These are phyloP conservation scores for Emergomyces orientalis DNA, from an alignment of 2,329 filamentous ascomycete genomes.

Conservation along the genomic window DNA sequence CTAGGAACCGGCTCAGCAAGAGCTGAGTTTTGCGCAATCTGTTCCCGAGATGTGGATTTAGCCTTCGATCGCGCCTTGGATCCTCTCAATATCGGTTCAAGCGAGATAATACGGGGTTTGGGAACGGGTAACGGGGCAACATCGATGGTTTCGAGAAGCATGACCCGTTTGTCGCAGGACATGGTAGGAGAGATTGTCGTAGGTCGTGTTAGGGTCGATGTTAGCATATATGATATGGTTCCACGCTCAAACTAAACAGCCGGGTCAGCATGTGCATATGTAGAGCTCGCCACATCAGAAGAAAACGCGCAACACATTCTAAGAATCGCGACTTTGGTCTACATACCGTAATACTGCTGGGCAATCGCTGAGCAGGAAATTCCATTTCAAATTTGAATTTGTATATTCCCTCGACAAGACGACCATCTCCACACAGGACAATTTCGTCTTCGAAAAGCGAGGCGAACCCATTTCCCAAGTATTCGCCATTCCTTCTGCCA, in stretches of 20 bases:
- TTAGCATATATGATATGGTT: slow-evolving; percentile 83
- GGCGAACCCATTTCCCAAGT: slow-evolving; percentile 56
- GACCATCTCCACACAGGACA: slow-evolving; percentile 55
- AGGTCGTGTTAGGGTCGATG: slow-evolving; percentile 79
- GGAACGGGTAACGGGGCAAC: slow-evolving; percentile 66
- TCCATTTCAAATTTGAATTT: slow-evolving; percentile 57
- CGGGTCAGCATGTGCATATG: slow-evolving; percentile 6
- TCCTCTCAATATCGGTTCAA: slow-evolving; percentile 74
- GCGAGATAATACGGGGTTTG: slow-evolving; percentile 70
- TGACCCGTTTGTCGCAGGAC: slow-evolving; percentile 71
- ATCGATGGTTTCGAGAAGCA: slow-evolving; percentile 73
- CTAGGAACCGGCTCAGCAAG: slow-evolving; percentile 20
- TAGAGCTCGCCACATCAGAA: background rate
- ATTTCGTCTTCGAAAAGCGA: slow-evolving; percentile 57
- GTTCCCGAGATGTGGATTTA: slow-evolving; percentile 34
- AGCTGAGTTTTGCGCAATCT: slow-evolving; percentile 33
- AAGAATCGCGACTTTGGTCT: slow-evolving; percentile 11
- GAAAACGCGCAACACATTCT: slow-evolving; percentile 8
- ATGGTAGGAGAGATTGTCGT: slow-evolving; percentile 73
- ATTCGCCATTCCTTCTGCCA: slow-evolving; percentile 44
- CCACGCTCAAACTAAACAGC: slow-evolving; percentile 76
- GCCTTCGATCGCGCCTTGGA: slow-evolving; percentile 48
- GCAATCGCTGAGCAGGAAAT: slow-evolving; percentile 51
- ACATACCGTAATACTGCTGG: slow-evolving; percentile 90
- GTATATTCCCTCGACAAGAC: slow-evolving; percentile 54